A percentile compares a stretch with the other conserved stretches of the same genome.
Evolutionary conservation across 192 early-diverging fungal genomes (phyloP).

Genomic region (Ambispora gerdemannii): DNA sequence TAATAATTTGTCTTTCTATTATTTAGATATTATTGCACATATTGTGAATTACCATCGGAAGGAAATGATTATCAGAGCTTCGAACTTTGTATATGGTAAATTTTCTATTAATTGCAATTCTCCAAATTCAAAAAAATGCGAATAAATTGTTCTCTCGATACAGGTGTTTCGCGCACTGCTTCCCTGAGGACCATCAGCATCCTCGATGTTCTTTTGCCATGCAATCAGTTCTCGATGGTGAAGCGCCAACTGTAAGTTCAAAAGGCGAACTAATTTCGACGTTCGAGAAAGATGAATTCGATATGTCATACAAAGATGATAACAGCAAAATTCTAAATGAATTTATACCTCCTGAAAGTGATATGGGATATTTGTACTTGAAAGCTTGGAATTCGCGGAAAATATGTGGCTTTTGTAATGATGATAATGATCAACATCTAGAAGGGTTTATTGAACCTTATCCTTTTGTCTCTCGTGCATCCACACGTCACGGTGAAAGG

Average conservation of each 20-base stretch:
- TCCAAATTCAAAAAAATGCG: neutral
- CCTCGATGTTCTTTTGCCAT: conserved; percentile 77
- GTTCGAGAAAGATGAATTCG: conserved; percentile 59
- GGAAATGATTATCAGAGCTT: conserved; percentile 67
- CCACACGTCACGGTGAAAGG: conserved; percentile 51
- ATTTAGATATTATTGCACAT: conserved; percentile 67
- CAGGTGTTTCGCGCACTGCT: conserved; percentile 68
- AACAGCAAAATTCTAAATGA: conserved; percentile 32
- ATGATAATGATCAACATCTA: conserved; percentile 48
- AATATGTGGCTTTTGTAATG: conserved; percentile 69
- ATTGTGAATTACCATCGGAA: conserved; percentile 70
- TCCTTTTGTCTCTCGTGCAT: conserved; percentile 58
- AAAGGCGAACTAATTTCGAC: conserved; percentile 57
- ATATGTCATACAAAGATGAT: conserved; percentile 36
- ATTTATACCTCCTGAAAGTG: conserved; percentile 40
- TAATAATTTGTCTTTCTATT: neutral
- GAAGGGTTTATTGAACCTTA: conserved; percentile 58
- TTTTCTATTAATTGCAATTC: neutral
- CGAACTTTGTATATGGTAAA: conserved; percentile 62
- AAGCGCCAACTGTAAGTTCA: conserved; percentile 48
- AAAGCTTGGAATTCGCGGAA: conserved; percentile 52
- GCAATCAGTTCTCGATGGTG: conserved; percentile 59
- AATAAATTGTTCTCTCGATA: conserved; percentile 30
- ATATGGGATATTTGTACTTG: conserved; percentile 46
- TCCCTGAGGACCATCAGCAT: conserved; percentile 71